Evolutionary conservation across 2,329 filamentous ascomycete genomes (phyloP).

Genomic region (Alternaria arbusti): DNA sequence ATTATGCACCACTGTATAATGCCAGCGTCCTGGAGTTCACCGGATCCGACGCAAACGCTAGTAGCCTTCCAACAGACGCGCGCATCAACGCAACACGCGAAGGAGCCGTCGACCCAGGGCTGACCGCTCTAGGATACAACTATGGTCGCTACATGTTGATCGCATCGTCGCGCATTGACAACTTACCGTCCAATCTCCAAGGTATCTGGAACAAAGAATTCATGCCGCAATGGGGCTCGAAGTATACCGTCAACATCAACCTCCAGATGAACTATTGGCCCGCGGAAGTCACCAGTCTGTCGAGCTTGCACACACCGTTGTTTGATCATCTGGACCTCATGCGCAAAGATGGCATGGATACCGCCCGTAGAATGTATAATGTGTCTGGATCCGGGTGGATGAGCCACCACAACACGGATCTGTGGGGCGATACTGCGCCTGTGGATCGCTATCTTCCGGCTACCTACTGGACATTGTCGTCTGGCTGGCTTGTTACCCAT

Average conservation of each 20-base stretch:
- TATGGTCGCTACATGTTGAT: conserved; percentile 52
- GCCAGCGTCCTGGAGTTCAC: conserved; percentile 4
- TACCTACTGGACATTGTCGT: conserved; percentile 35
- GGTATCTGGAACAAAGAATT: conserved; percentile 54
- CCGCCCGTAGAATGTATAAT: conserved; percentile 26
- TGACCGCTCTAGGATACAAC: conserved; percentile 46
- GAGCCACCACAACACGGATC: conserved; percentile 36
- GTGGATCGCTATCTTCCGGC: conserved; percentile 32
- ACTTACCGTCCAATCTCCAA: conserved; percentile 54
- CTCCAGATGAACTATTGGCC: conserved; percentile 63
- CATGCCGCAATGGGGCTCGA: conserved; percentile 55
- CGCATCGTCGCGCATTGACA: conserved; percentile 36
- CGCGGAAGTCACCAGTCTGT: conserved; percentile 26
- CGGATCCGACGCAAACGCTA: background rate
- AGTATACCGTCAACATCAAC: conserved; percentile 61
- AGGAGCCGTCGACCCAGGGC: conserved; percentile 15
- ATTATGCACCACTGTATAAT: conserved; percentile 31
- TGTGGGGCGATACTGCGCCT: conserved; percentile 33
- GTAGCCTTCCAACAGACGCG: conserved; percentile 2
- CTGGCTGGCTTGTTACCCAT: conserved; percentile 36
- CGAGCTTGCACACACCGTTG: conserved; percentile 51
- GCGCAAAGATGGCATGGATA: conserved; percentile 36
- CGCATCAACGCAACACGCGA: conserved; percentile 3
- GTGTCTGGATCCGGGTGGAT: conserved; percentile 34
- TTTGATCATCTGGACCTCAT: conserved; percentile 52